Evolutionary conservation across 2,329 filamentous ascomycete species (phyloP), one percentile per base, ranked within the genome.

Genomic region (Phialophora chinensis): DNA sequence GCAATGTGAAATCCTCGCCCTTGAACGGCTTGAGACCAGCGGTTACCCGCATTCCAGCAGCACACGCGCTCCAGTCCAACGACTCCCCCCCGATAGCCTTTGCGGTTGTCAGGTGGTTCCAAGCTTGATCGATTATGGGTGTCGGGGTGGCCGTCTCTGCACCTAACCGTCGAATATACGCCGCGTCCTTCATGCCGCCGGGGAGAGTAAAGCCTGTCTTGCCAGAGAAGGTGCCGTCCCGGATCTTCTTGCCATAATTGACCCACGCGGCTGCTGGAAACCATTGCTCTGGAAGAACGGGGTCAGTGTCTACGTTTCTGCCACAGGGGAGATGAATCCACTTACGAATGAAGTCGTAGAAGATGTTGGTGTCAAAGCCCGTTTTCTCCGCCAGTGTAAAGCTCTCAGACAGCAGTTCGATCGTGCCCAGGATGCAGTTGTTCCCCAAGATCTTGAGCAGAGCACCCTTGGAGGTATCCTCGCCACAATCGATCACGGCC

Each of bases 221-320:
- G 38, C 60, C 60, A 12, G 50, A 55, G 60, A 62, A 62, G 14
- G 50, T 44, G 23, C 60, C 60, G 31, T 62, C 60, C 0, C 53
- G 50, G 50, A 62, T 62, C 52, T 62, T 62, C 23, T 62, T 62
- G 52, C 60, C 60, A 47, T 62, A 62, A 12, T 62, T 62, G 23
- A 62, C 52, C 60, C 60, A 62, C 11, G 60, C 60, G 20, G 60
- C 60, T 7, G 60, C 60, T 38, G 60, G 60, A 27, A 62, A 62
- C 60, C 60, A 62, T 54, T 47, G 50, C 12, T 62, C 58, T 60
- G 44, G 27, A 35, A 31, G 4, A 17, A n/a, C 27, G 17, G 11
- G n/a, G n/a, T 60, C 58, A 60, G 58, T 20, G 6, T 2, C 8
- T 50, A 27, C 27, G n/a, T 11, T 50, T 42, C 14, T 11, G n/a